A percentile compares a stretch with the other conserved stretches of the same genome.
Conservation (phyloP, 768 basidiomycete genomes). For the Trametes cingulata region DNA sequence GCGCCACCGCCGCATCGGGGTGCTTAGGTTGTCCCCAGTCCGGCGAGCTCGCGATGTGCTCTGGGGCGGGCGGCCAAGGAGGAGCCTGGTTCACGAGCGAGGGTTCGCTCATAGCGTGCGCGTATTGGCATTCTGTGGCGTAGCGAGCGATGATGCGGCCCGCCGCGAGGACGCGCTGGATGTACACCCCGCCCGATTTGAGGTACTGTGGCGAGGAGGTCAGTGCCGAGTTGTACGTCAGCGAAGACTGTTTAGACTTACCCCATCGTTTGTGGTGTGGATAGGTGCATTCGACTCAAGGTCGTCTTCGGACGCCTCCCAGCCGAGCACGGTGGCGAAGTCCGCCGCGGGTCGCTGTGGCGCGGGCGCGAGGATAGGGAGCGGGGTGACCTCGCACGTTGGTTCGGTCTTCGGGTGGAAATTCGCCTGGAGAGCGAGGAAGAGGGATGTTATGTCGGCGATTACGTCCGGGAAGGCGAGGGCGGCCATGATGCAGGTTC, state of each 20-base stretch:
- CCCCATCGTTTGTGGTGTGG: neutral
- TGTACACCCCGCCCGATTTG: neutral
- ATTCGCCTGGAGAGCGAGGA: neutral
- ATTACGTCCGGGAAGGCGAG: conserved; percentile 2
- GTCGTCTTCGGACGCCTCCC: neutral
- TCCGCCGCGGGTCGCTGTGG: conserved; percentile 7
- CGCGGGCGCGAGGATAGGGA: conserved; percentile 5
- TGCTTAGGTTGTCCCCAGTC: neutral
- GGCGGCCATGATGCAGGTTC: conserved; percentile 5
- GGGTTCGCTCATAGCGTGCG: neutral
- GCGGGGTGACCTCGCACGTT: neutral
- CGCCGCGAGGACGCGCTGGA: neutral
- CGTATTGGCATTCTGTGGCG: neutral
- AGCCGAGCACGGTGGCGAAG: conserved; percentile 4
- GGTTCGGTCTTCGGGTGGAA: neutral
- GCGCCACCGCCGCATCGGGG: neutral
- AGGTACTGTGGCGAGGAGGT: conserved; percentile 5
- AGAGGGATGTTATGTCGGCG: neutral
- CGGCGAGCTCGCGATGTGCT: neutral
- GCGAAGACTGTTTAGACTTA: neutral
- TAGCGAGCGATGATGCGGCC: neutral
- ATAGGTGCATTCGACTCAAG: neutral
- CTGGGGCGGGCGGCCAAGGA: conserved; percentile 3
- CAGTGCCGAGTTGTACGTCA: neutral
- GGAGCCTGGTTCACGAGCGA: conserved; percentile 9